Base-by-base conservation (phyloP, 23 red algal species). In the Gracilaria gracilis region DNA sequence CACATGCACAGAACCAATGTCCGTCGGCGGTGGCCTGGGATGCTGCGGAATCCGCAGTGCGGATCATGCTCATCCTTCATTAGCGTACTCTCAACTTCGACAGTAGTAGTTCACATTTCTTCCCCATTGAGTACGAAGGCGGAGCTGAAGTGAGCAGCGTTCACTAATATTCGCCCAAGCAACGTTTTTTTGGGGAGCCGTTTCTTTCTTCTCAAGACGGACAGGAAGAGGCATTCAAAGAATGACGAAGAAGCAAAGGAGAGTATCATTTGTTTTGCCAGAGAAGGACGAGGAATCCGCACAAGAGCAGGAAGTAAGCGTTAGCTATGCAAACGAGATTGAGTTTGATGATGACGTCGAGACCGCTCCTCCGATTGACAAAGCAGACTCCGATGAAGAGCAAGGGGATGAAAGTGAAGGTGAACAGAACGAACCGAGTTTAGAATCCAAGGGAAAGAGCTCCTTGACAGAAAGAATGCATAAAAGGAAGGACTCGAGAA, bases 251-350 rank as follows among this genome's bases (percentile, higher is more conserved):
- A 77, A 28, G 27, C 23, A 51, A 51, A 7, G 72, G n/a, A 77
- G 72, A 31, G 72, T 77, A 49, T 77, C 72, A 27, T 77, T 77
- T 51, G 72, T 31, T 14, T 51, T 77, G 23, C 72, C 72, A 49
- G 72, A 77, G 9, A 55, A 55, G 2, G 36, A 74, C 2, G n/a
- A 46, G 50, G 72, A 77, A 51, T 34, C 72, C 31, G 23, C 40
- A 49, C 23, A 13, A 50, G 46, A 50, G 34, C 21, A 51, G 39
- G 50, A 40, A 28, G 40, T 46, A 50, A 77, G 34, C 21, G 17
- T 51, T 50, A 19, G 38, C 23, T 49, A 51, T 50, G 72, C 20
- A 50, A 51, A 77, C 20, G 46, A 28, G 40, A 21, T 2, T 51
- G 40, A 77, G 9, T 77, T 28, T 51, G 72, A 77, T 77, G 46